Evolutionary conservation across 2,329 filamentous ascomycete genomes (phyloP), one percentile per base, ranked within the genome.

Genomic region (Nemania serpens): DNA sequence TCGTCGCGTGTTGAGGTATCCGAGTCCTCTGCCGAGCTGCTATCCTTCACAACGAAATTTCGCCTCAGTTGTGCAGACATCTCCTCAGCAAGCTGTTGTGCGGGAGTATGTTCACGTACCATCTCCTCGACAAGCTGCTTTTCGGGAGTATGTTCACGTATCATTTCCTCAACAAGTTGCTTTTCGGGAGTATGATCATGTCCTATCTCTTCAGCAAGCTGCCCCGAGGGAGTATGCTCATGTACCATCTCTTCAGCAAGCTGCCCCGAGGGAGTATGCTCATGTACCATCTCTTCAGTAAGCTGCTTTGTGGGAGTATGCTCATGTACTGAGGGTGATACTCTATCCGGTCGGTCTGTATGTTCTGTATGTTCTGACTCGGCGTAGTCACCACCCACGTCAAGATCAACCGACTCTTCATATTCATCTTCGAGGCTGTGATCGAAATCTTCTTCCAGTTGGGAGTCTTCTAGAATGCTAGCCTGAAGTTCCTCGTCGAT

Each of bases 401-500:
- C 46, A 2, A 41, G 20, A 22, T 45, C 50, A 15, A 5, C 48
- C 3, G 39, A 5, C 18, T 47, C 43, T 1, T 56, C 39, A 17
- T 42, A 3, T 33, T 41, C 52, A 29, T 54, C 41, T 15, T 37
- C 5, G 10, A 18, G 10, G 5, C 37, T 33, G 9, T 37, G 12
- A 13, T 41, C n/a, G 13, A 10, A 20, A 43, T 53, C 53, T 5
- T 63, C 58, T 12, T 64, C 65, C 1, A 65, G 25, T 17, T 63
- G 61, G 1, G 64, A 68, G 48, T 64, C 20, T 56, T 68, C 68
- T 43, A 70, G 45, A 46, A 72, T 70, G 41, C 70, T 72, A 48
- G 70, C 70, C 50, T 72, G 70, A 5, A 72, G 61, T 60, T 71
- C 70, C 5, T 72, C 70, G 42, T 45, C 42, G 20, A 25, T 48